phyloP scores from a whole-genome alignment of 345 rosid species.

The Zanthoxylum bungeanum region DNA sequence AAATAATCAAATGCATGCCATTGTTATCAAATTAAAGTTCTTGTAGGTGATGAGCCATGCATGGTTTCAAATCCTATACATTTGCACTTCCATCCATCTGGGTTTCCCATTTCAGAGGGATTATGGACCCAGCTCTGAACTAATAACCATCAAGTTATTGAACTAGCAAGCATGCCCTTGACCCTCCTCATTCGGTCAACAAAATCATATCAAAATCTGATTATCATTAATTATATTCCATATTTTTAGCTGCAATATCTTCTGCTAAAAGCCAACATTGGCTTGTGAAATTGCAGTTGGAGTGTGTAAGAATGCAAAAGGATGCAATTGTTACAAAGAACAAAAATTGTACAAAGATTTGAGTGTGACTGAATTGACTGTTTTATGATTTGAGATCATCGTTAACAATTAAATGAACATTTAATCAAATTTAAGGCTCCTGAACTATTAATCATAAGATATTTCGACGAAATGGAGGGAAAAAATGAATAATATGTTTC shows the following conservation, averaged over 20 bases:
- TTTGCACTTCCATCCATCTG: no score
- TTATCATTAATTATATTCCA: neutral
- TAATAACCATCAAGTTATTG: no score
- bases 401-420: neutral
- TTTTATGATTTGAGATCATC: neutral
- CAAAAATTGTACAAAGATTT: neutral
- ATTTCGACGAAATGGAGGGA: no score
- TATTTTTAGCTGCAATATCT: neutral
- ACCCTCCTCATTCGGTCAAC: neutral
- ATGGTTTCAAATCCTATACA: neutral
- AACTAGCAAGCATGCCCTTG: no score
- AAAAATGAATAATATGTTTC: no score
- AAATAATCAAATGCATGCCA: no score
- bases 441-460: no score
- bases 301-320: slow-evolving; percentile 1
- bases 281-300: neutral
- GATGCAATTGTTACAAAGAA: neutral
- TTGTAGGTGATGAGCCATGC: no score
- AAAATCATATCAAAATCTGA: neutral
- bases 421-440: neutral
- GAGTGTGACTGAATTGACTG: neutral
- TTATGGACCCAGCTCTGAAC: no score
- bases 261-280: neutral
- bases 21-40: no score
- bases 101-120: no score